Evolutionary conservation across 2,329 filamentous ascomycete species (phyloP).

Genomic region (Fusarium sp.): DNA sequence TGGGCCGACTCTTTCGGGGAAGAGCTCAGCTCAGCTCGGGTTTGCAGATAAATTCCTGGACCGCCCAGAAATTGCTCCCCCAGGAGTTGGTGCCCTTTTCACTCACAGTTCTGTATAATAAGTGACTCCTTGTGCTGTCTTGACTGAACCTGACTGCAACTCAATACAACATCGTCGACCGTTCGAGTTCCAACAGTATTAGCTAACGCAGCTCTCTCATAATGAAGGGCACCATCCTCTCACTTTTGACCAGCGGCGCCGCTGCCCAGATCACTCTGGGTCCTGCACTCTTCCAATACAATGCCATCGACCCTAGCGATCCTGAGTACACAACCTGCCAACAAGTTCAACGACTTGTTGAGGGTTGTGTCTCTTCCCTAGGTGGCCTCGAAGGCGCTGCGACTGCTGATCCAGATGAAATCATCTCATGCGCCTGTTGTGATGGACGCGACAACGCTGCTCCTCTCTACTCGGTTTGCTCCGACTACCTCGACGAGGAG

Average conservation of each 20-base stretch:
- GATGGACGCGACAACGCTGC: constrained; percentile 33
- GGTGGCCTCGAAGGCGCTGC: constrained; percentile 40
- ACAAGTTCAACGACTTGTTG: constrained; percentile 32
- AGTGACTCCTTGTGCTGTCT: constrained; percentile 16
- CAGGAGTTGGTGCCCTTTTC: constrained; percentile 15
- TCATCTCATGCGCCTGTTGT: constrained; percentile 47
- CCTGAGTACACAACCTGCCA: constrained; percentile 41
- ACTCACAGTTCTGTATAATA: constrained; percentile 18
- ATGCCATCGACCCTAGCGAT: constrained; percentile 40
- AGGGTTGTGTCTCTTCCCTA: constrained; percentile 34
- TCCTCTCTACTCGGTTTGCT: constrained; percentile 44
- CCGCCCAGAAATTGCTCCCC: constrained; percentile 5
- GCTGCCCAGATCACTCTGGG: constrained; percentile 42
- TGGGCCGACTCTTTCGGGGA: constrained; percentile 24
- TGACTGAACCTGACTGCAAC: not conserved
- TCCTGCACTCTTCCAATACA: constrained; percentile 35
- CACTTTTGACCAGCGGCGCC: constrained; percentile 37
- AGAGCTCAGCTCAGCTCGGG: constrained; percentile 14
- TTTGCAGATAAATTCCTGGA: constrained; percentile 32
- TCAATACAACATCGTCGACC: not conserved
- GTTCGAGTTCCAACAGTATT: constrained; percentile 6
- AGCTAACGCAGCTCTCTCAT: constrained; percentile 6
- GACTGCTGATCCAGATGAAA: constrained; percentile 35
- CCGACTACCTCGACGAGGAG: constrained; percentile 42
- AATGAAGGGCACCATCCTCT: constrained; percentile 41